Conservation (phyloP, 2,329 filamentous ascomycete species). For the Sordariomycetes sp. region DNA sequence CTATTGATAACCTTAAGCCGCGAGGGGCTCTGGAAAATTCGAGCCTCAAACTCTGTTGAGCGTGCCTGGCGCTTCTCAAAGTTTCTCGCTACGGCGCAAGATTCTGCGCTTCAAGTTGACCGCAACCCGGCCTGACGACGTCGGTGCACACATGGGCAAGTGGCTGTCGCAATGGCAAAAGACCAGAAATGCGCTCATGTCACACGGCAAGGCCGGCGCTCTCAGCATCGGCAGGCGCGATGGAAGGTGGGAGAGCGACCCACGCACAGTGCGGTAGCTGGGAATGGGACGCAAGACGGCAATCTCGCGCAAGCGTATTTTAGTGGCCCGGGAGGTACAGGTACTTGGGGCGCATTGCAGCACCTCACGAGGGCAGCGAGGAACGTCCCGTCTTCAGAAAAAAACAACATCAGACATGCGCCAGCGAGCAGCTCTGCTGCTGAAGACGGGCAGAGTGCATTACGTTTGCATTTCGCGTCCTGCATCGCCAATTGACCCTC, state of each 20-base stretch:
- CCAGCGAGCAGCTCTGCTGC: too few relatives aligned
- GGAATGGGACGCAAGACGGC: background rate
- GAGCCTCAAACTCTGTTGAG: too few relatives aligned
- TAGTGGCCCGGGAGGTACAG: too few relatives aligned
- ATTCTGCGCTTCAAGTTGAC: too few relatives aligned
- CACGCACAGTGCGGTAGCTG: background rate
- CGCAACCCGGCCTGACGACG: too few relatives aligned
- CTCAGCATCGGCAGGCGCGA: background rate
- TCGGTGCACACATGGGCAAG: background rate
- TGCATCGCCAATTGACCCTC: background rate
- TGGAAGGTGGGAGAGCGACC: background rate
- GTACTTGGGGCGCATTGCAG: too few relatives aligned
- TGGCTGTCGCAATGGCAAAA: background rate
- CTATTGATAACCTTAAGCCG: background rate
- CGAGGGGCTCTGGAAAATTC: background rate
- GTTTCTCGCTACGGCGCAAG: too few relatives aligned
- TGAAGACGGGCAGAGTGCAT: background rate
- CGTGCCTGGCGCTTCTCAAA: too few relatives aligned
- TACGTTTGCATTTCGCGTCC: background rate
- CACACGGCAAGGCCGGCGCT: background rate
- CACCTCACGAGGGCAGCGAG: too few relatives aligned
- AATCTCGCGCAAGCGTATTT: too few relatives aligned
- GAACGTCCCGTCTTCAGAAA: too few relatives aligned
- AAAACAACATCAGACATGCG: too few relatives aligned
- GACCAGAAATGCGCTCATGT: background rate